Conservation (phyloP, 2,329 filamentous ascomycete species). For the Microsporum canis region DNA sequence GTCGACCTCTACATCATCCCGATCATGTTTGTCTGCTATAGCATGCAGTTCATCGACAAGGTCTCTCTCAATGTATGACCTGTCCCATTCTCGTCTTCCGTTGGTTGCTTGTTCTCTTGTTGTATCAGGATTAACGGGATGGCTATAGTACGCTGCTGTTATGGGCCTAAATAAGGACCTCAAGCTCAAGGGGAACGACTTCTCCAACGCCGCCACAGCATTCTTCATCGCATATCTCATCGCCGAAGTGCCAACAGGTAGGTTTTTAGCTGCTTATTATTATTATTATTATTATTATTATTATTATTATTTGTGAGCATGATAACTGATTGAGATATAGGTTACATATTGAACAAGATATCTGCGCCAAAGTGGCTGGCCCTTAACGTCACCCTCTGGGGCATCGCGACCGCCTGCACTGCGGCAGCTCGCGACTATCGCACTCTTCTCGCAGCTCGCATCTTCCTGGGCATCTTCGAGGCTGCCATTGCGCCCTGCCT, state of each 20-base stretch:
- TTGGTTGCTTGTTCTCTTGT: neutral
- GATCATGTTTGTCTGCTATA: conserved; percentile 43
- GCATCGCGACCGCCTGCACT: conserved; percentile 40
- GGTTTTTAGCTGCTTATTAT: conserved; percentile 10
- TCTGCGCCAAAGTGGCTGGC: conserved; percentile 53
- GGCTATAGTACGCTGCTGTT: conserved; percentile 49
- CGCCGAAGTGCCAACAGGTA: conserved; percentile 51
- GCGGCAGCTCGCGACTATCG: conserved; percentile 36
- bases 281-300: neutral
- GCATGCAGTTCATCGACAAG: conserved; percentile 53
- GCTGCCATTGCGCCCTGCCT: conserved; percentile 21
- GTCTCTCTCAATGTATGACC: conserved; percentile 40
- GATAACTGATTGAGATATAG: conserved; percentile 21
- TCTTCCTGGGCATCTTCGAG: conserved; percentile 24
- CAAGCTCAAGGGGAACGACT: conserved; percentile 47
- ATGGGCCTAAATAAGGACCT: conserved; percentile 51
- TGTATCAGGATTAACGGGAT: neutral
- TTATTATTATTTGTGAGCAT: neutral
- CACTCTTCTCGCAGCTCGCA: conserved; percentile 22
- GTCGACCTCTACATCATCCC: conserved; percentile 40
- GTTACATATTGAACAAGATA: conserved; percentile 48
- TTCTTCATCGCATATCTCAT: conserved; percentile 52
- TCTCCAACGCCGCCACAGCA: conserved; percentile 50
- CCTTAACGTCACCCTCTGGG: conserved; percentile 49
- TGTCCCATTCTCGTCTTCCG: conserved; percentile 24